phyloP scores from a whole-genome alignment of 768 basidiomycete species.

The Suillus sp. region DNA sequence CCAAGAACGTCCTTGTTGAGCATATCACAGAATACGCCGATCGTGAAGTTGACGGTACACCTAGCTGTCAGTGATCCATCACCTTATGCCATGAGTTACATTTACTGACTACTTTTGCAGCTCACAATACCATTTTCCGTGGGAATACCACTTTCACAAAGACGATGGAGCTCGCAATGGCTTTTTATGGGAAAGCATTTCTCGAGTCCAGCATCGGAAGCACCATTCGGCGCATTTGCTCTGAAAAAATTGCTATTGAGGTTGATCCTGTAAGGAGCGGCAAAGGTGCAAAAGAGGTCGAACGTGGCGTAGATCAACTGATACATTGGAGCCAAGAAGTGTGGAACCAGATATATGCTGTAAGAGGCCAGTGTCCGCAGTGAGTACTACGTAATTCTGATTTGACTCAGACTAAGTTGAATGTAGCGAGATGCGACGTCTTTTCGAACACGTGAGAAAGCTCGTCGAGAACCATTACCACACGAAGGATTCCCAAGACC shows the following conservation, averaged over 20 bases:
- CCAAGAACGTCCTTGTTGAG: slow-evolving; percentile 62
- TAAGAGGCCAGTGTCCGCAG: slow-evolving; percentile 73
- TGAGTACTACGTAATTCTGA: slow-evolving; percentile 40
- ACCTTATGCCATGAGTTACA: not conserved
- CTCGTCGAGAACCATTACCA: slow-evolving; percentile 71
- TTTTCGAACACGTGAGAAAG: slow-evolving; percentile 70
- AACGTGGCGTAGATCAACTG: slow-evolving; percentile 67
- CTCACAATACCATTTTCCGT: slow-evolving; percentile 74
- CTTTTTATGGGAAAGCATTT: slow-evolving; percentile 78
- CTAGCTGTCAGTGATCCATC: slow-evolving; percentile 52
- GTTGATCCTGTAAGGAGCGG: slow-evolving; percentile 74
- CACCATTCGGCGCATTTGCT: slow-evolving; percentile 67
- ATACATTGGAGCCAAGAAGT: slow-evolving; percentile 79
- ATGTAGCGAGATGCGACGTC: slow-evolving; percentile 66
- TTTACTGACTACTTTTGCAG: slow-evolving; percentile 37
- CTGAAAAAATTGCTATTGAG: slow-evolving; percentile 78
- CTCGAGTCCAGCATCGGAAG: slow-evolving; percentile 79
- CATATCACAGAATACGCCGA: slow-evolving; percentile 71
- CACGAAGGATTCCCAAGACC: slow-evolving; percentile 41
- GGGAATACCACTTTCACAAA: slow-evolving; percentile 71
- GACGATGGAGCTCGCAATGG: slow-evolving; percentile 79
- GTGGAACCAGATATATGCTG: slow-evolving; percentile 81
- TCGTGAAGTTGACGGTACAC: slow-evolving; percentile 69
- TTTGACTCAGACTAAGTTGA: slow-evolving; percentile 12
- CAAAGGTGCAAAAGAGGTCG: slow-evolving; percentile 61